Conservation (phyloP, 208 protist genomes). For the Plasmodiophora brassicae region DNA sequence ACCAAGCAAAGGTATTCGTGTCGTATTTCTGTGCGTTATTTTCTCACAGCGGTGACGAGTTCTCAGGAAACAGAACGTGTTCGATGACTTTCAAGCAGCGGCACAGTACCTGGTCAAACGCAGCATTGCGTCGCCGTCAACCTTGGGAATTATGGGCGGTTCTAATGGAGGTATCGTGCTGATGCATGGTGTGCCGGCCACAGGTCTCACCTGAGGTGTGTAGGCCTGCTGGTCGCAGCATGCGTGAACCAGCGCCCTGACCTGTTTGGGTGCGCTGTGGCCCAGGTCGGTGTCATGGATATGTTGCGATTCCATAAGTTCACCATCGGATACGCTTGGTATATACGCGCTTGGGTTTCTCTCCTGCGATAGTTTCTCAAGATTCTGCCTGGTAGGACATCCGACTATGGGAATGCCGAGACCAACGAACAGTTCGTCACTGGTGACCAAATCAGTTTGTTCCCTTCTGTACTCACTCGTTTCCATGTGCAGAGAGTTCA, state of each 20-base stretch:
- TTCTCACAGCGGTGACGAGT: neutral
- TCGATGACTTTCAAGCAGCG: constrained; percentile 47
- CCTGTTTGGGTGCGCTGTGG: constrained; percentile 44
- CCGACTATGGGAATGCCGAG: constrained; percentile 10
- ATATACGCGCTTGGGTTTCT: neutral
- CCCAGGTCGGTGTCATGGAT: constrained; percentile 45
- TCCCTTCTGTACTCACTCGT: neutral
- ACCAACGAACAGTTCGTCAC: neutral
- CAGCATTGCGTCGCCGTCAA: constrained; percentile 1
- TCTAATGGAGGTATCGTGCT: constrained; percentile 40
- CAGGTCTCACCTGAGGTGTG: neutral
- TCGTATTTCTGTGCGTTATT: neutral
- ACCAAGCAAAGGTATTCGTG: constrained; percentile 38
- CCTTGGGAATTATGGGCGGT: constrained; percentile 38
- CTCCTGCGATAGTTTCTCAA: too few species aligned
- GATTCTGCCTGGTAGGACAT: neutral
- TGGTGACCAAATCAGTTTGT: neutral
- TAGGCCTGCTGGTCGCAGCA: constrained; percentile 35
- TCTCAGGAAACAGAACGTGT: constrained; percentile 46
- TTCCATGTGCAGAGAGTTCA: constrained; percentile 42
- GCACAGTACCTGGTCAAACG: constrained; percentile 35
- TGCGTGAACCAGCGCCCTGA: constrained; percentile 43
- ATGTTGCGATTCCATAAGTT: constrained; percentile 51
- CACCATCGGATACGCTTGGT: constrained; percentile 47
- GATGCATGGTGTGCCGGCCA: neutral